Evolutionary conservation across 2,329 filamentous ascomycete genomes (phyloP), one percentile per base, ranked within the genome.

Genomic region (Hymenoscyphus infarciens): DNA sequence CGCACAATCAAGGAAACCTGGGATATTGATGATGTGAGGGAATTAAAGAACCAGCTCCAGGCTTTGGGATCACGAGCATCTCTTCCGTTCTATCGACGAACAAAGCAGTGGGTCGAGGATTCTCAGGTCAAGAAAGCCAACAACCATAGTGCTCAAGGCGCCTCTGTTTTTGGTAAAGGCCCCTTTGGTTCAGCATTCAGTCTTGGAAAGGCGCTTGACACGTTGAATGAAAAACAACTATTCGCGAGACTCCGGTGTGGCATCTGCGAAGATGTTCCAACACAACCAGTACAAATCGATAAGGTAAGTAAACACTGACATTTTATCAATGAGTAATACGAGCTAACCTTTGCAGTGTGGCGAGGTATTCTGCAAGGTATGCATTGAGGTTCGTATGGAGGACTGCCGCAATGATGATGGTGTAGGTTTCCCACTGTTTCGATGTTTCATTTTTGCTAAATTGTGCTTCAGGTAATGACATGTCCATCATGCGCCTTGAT

Each of bases 281-380:
- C 71, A 0, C 66, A 77, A 0, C 75, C 80, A 0, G 82, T 33
- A 83, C 82, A 25, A 64, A 69, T 58, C 25, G 19, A 52, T 2
- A 13, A 11, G 8, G 71, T 72, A 29, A 67, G 66, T 66, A 29
- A 31, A 38, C 54, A 15, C 16, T 29, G n/a, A 38, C 2, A 52
- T n/a, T n/a, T 52, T 22, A 13, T 10, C 3, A 25, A 2, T 54
- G 13, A 2, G 27, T 52, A 25, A 31, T 59, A 35, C 35, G 29
- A 3, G 61, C 31, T 49, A 38, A 38, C 8, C 52, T 25, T 61
- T 39, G 10, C 19, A 77, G 4, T 88, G 85, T 68, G 74, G 76
- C 16, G 85, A 88, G 64, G 71, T 86, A 5, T 84, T 83, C 66
- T 88, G 85, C 71, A 61, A 70, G 1, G 70, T 74, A 0, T 87